Percentiles rank a stretch among this genome's conserved stretches.
These are phyloP conservation scores for Monosporascus sp. DNA, from an alignment of 2,329 filamentous ascomycete genomes.

Conservation along the genomic window DNA sequence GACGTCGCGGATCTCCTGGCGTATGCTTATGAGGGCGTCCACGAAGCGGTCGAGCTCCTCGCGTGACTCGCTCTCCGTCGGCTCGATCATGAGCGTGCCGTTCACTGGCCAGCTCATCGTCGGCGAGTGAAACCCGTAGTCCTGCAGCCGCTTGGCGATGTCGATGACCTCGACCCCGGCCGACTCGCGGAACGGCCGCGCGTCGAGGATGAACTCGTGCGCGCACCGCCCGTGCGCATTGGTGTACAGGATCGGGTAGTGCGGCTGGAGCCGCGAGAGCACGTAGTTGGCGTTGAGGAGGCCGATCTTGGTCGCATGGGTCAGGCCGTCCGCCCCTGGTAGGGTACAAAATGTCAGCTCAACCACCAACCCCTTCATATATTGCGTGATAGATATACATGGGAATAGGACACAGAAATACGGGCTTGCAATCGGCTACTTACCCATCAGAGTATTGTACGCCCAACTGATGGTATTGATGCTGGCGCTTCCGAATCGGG, in stretches of 20 bases:
- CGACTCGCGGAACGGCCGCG: conserved; percentile 75
- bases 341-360: conserved; percentile 3
- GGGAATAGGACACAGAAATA: background rate
- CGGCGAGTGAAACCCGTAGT: conserved; percentile 95
- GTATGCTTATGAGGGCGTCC: conserved; percentile 81
- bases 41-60: conserved; percentile 91
- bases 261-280: conserved; percentile 74
- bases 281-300: conserved; percentile 98
- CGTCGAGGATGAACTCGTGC: conserved; percentile 95
- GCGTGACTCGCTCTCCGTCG: conserved; percentile 89
- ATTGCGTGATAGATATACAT: background rate
- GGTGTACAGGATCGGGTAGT: conserved; percentile 92
- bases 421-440: conserved; percentile 11
- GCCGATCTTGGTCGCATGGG: conserved; percentile 84
- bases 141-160: conserved; percentile 91
- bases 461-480: conserved; percentile 93
- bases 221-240: conserved; percentile 84
- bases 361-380: no score
- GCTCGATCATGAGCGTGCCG: conserved; percentile 97
- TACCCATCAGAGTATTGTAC: conserved; percentile 92
- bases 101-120: conserved; percentile 96
- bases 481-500: conserved; percentile 80
- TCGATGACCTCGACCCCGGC: conserved; percentile 88
- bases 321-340: conserved; percentile 63
- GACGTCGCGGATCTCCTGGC: conserved; percentile 75